A percentile compares a stretch with the other conserved stretches of the same genome.
Evolutionary conservation across 805 yeast species (phyloP).

Genomic region (Wickerhamiella brachini): DNA sequence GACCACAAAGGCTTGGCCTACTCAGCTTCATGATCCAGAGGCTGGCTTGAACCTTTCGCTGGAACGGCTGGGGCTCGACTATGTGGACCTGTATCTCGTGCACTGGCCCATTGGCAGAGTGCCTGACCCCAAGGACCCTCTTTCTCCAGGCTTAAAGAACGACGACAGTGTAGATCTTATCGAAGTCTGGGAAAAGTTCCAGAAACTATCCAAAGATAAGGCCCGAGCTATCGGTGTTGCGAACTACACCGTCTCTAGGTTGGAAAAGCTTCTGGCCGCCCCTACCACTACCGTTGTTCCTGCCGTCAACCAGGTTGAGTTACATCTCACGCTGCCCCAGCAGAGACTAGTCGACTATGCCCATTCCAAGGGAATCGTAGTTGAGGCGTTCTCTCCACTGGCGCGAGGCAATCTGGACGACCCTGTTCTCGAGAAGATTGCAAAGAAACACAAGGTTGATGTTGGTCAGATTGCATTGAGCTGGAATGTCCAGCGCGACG

Average conservation of each 20-base stretch:
- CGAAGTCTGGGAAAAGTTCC: constrained; percentile 52
- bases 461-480: constrained; percentile 22
- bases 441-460: constrained; percentile 36
- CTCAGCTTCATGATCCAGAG: constrained; percentile 27
- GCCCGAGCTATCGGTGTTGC: constrained; percentile 64
- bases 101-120: constrained; percentile 46
- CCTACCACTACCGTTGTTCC: constrained; percentile 35
- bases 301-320: constrained; percentile 60
- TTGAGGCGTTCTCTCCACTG: constrained; percentile 70
- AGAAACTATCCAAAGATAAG: constrained; percentile 38
- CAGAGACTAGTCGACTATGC: constrained; percentile 40
- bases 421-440: constrained; percentile 41
- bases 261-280: constrained; percentile 33
- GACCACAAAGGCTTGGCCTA: constrained; percentile 50
- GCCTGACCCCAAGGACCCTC: constrained; percentile 24
- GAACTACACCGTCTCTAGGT: constrained; percentile 44
- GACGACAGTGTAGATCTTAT: constrained; percentile 25
- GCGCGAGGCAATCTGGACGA: constrained; percentile 52
- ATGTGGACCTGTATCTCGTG: constrained; percentile 50
- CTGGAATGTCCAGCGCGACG: constrained; percentile 34
- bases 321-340: constrained; percentile 63
- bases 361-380: constrained; percentile 36
- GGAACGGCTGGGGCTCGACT: constrained; percentile 38
- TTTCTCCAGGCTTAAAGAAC: constrained; percentile 15
- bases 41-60: constrained; percentile 40